Evolutionary conservation across 129 eudicot genomes (phyloP), one percentile per base, ranked within the genome.

Genomic region (Artemisia annua): DNA sequence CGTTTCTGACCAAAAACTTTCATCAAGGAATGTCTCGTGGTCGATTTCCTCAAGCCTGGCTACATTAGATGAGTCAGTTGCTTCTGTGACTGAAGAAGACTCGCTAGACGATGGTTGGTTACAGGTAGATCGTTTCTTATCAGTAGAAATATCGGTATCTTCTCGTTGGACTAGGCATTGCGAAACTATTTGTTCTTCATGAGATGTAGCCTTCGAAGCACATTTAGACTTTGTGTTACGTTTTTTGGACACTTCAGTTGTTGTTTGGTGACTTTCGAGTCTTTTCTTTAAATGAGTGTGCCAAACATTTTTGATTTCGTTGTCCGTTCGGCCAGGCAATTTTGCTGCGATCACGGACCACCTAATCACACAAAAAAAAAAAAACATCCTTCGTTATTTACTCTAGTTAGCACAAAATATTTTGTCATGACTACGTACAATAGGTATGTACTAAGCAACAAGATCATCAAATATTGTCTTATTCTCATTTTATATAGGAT

Each of bases 231-330:
- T 58, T 9, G 53, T n/a, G 14, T n/a, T 60, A 22, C 55, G 73
- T 35, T 77, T 83, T 73, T 71, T 84, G 51, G 85, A 5, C 57
- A 32, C 18, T 5, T 50, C 59, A 26, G 65, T 19, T 63, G 77
- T 53, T 30, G 54, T 26, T 16, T 74, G 62, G 55, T 84, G 63
- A 74, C 73, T 63, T 79, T 63, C 84, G 5, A 83, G 86, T 79
- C 80, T 82, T 79, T 87, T 90, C 83, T 90, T 90, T 70, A 90
- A 71, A 64, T 71, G 84, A 24, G 96, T 90, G 70, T 90, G 93
- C 96, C 96, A 89, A 7, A 89, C 87, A 74, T 89, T 89, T 74
- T 89, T 89, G 19, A 90, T 90, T 58, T 90, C 96, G 26, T 90
- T 90, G 76, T 90, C 96, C 4, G 96, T 89, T 66, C 96, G 63